Percentiles rank a stretch among this genome's conserved stretches.
phyloP scores from a whole-genome alignment of 257 asterid species.

The Forsythia viridissima region DNA sequence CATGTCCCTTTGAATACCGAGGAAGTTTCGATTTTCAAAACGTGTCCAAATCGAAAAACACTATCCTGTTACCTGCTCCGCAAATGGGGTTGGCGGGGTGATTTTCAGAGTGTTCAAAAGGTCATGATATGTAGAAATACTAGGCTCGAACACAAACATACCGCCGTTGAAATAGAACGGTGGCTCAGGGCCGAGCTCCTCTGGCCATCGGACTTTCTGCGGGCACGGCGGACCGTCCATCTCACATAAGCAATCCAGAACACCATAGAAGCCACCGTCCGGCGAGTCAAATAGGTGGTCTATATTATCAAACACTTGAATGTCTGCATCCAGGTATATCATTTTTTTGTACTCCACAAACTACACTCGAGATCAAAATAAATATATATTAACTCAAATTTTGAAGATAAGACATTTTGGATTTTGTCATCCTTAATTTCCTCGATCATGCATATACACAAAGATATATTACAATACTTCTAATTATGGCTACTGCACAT shows the following conservation, averaged over 20 bases:
- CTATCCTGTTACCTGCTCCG: conserved; percentile 45
- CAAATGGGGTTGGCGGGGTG: conserved; percentile 50
- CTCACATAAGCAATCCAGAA: conserved; percentile 60
- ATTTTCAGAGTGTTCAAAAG: conserved; percentile 31
- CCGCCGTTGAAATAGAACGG: conserved; percentile 52
- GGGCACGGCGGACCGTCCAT: conserved; percentile 46
- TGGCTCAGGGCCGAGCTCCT: conserved; percentile 40
- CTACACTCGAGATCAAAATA: conserved; percentile 18
- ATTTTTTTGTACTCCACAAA: conserved; percentile 55
- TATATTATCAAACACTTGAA: conserved; percentile 51
- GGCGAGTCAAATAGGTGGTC: conserved; percentile 50
- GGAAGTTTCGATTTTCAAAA: not conserved
- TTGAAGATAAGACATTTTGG: not conserved
- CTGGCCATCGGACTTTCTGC: conserved; percentile 43
- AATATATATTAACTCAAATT: not conserved
- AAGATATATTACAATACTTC: too few species aligned
- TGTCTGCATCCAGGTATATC: conserved; percentile 62
- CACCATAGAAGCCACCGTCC: conserved; percentile 46
- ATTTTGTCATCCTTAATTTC: not conserved
- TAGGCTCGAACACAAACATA: conserved; percentile 54
- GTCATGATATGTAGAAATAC: conserved; percentile 25
- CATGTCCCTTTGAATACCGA: not conserved
- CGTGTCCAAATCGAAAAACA: too few species aligned
- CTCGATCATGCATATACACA: not conserved
- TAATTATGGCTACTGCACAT: too few species aligned